Evolutionary conservation across 2,329 filamentous ascomycete species (phyloP).

Genomic region (Ophiostoma novo-ulmi): DNA sequence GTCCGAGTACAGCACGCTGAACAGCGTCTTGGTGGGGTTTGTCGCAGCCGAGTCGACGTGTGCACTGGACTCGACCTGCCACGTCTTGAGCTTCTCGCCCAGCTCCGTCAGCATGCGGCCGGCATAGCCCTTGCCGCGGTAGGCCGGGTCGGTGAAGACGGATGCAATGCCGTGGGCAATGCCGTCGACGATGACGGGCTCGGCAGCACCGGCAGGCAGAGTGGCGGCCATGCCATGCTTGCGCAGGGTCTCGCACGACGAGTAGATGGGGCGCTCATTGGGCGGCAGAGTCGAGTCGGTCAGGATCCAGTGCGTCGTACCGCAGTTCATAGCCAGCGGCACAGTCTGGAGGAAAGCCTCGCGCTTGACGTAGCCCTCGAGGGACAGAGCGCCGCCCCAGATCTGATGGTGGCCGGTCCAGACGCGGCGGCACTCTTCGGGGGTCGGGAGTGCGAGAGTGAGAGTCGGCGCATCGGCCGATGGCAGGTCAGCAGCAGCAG

Average conservation of each 20-base stretch:
- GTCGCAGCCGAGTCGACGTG: constrained; percentile 25
- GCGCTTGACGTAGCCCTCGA: constrained; percentile 54
- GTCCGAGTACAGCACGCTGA: constrained; percentile 80
- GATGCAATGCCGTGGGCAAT: constrained; percentile 70
- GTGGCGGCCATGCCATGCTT: constrained; percentile 46
- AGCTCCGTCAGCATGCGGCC: constrained; percentile 68
- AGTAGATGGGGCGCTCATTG: constrained; percentile 50
- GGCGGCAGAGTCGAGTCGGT: constrained; percentile 42
- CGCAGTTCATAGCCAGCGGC: constrained; percentile 53
- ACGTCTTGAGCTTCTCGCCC: constrained; percentile 40
- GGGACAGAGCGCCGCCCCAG: constrained; percentile 55
- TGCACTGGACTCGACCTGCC: constrained; percentile 34
- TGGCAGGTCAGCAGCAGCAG: constrained; percentile 31
- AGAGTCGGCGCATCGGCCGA: constrained; percentile 37
- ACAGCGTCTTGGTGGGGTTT: constrained; percentile 42
- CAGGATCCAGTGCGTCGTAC: constrained; percentile 60
- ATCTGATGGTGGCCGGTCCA: constrained; percentile 52
- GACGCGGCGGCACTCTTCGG: constrained; percentile 48
- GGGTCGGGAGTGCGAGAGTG: constrained; percentile 52
- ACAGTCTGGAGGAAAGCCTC: constrained; percentile 54
- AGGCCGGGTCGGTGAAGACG: constrained; percentile 67
- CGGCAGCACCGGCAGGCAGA: constrained; percentile 15
- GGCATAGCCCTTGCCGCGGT: constrained; percentile 70
- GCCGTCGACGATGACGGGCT: constrained; percentile 41
- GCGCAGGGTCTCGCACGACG: constrained; percentile 59